These are phyloP conservation scores for Metrosideros polymorpha DNA, from an alignment of 441 rosid species.

Conservation along the genomic window DNA sequence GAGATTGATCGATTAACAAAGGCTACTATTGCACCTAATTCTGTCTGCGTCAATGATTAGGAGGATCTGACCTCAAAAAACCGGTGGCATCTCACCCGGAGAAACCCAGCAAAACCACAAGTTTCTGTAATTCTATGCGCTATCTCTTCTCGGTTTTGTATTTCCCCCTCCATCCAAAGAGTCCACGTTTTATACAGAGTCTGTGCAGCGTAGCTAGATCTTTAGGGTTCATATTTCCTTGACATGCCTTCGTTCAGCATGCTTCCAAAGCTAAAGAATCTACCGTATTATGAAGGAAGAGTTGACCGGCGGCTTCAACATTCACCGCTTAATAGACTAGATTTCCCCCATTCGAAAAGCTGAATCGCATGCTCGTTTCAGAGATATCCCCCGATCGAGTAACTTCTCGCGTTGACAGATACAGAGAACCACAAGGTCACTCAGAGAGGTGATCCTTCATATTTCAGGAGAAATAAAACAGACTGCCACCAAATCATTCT, in stretches of 20 bases:
- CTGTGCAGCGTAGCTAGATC: neutral
- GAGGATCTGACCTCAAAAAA: neutral
- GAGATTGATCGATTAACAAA: neutral
- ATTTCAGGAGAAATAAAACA: neutral
- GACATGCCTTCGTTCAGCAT: neutral
- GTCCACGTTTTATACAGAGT: neutral
- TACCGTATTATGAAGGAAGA: neutral
- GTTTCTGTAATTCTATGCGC: neutral
- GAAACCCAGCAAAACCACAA: neutral
- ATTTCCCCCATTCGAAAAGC: neutral
- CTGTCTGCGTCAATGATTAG: neutral
- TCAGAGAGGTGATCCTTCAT: neutral
- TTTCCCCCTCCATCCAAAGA: neutral
- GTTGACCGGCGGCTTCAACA: neutral
- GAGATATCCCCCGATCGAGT: neutral
- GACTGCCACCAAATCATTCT: neutral
- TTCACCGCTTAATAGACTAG: neutral
- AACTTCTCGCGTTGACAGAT: neutral
- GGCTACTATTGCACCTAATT: neutral
- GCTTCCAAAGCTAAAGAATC: neutral
- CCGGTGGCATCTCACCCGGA: neutral
- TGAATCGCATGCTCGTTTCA: neutral
- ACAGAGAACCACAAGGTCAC: neutral
- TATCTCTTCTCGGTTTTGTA: neutral
- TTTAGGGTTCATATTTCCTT: neutral